Conservation (phyloP, 805 yeast genomes). For the Starmerella sirachaensis region DNA sequence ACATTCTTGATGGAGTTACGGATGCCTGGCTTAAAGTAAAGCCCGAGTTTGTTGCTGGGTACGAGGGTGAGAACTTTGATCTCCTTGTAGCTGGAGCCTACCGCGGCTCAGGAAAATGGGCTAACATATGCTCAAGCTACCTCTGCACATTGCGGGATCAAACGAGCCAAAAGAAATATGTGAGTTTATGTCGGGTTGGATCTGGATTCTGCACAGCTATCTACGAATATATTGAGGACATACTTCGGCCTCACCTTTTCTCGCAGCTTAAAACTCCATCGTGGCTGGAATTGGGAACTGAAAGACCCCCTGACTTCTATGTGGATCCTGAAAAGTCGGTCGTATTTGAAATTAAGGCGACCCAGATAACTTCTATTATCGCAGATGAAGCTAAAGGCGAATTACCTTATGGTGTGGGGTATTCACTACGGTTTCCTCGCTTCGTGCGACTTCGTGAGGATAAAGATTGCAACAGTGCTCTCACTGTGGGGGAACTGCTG, state of each 20-base stretch:
- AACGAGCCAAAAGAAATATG: constrained; percentile 33
- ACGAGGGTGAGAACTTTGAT: constrained; percentile 79
- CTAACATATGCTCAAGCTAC: constrained; percentile 37
- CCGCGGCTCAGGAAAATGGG: constrained; percentile 48
- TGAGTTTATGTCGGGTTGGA: constrained; percentile 67
- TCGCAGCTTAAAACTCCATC: constrained; percentile 16
- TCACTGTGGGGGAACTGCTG: constrained; percentile 43
- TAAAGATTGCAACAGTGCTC: constrained; percentile 45
- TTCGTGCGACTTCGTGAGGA: constrained; percentile 58
- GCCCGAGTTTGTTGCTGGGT: constrained; percentile 71
- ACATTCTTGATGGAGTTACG: constrained; percentile 48
- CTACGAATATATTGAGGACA: constrained; percentile 43
- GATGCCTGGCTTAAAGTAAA: constrained; percentile 78
- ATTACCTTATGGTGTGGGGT: constrained; percentile 46
- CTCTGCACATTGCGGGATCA: constrained; percentile 56
- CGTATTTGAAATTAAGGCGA: constrained; percentile 72
- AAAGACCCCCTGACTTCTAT: constrained; percentile 38
- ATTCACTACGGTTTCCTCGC: constrained; percentile 67
- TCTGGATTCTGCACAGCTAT: constrained; percentile 68
- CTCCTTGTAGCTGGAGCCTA: constrained; percentile 66
- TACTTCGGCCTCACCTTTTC: constrained; percentile 54
- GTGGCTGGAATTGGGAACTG: constrained; percentile 12
- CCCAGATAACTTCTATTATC: constrained; percentile 45
- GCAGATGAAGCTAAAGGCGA: neutral
- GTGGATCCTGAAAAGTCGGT: constrained; percentile 66